Conservation (phyloP, 306 rosid species). For the Sesbania bispinosa region DNA sequence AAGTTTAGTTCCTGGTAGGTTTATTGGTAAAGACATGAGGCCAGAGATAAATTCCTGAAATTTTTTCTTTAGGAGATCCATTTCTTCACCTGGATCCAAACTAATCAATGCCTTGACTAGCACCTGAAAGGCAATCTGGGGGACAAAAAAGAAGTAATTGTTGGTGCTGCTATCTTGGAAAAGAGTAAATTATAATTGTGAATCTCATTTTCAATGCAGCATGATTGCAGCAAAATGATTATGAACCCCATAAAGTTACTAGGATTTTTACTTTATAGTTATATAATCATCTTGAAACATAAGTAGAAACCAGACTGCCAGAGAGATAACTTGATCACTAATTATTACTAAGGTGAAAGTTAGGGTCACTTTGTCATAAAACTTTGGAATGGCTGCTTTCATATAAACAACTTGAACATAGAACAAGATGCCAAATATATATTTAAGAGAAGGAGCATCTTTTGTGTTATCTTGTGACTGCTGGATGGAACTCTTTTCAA, state of each 20-base stretch:
- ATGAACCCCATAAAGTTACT: constrained; percentile 37
- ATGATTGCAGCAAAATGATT: constrained; percentile 53
- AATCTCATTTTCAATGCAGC: constrained; percentile 43
- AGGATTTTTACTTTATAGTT: constrained; percentile 31
- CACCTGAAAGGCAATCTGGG: constrained; percentile 87
- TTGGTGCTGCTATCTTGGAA: constrained; percentile 38
- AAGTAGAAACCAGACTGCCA: constrained; percentile 38
- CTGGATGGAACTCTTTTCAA: constrained; percentile 24
- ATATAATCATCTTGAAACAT: constrained; percentile 43
- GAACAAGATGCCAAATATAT: constrained; percentile 17
- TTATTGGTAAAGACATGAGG: constrained; percentile 86
- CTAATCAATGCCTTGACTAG: constrained; percentile 83
- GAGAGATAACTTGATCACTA: constrained; percentile 34
- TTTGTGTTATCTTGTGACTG: constrained; percentile 34
- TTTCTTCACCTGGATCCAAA: constrained; percentile 75
- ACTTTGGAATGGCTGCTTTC: constrained; percentile 10
- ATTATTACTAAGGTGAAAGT: constrained; percentile 28
- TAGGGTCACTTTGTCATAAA: constrained; percentile 15
- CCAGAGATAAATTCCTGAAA: constrained; percentile 91
- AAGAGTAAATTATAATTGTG: constrained; percentile 36
- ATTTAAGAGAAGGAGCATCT: constrained; percentile 36
- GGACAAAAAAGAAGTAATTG: constrained; percentile 32
- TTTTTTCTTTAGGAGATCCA: constrained; percentile 72
- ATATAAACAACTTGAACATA: constrained; percentile 18
- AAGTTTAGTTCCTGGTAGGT: constrained; percentile 82